Base-by-base conservation (phyloP, 1,139 yeast genomes). In the Nakaseomyces kungkrabaensis region DNA sequence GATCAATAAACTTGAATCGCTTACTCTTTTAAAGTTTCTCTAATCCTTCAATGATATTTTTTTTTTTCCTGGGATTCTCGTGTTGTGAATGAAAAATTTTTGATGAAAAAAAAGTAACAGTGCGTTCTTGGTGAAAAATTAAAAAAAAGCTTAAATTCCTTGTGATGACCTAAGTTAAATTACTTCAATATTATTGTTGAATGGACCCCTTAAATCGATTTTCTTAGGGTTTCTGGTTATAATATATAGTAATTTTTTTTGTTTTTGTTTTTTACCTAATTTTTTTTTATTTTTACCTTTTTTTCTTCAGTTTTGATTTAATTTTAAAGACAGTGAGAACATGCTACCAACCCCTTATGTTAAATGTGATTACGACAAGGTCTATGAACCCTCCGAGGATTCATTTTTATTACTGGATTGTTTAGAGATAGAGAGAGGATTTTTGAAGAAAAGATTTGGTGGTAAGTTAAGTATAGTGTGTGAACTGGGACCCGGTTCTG, bases 331-430 rank as follows among this genome's bases (percentile, higher is more conserved):
- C 3, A 33, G 13, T 2, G 7, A 8, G 5, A 46, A 26, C 3
- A 80, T 79, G 85, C 66, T 78, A 1, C 74, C 82, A 4, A 81
- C 86, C 0, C 86, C 87, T 0, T 62, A 67, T 6, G 69, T 69
- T 1, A 61, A 67, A 10, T 72, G 76, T 9, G 78, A 78, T 52
- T 74, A 69, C 51, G 72, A 70, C 24, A 71, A 69, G 53, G 95
- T 90, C 4, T 92, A 92, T 64, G 97, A 92, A 61, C 97, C 97
- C 0, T 79, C 95, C 0, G 98, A 92, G 59, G 98, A 92, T 69
- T 79, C 95, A 11, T 92, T 84, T 61, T 75, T 90, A 9, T 70
- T 92, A 11, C 69, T 92, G 38, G 98, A 92, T 65, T 73, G 84
- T 22, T 72, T 92, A 49, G 97, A 92, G 60, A 66, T 71, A 44